phyloP scores from a whole-genome alignment of 2,329 filamentous ascomycete genomes.

The Aspergillus sp. region DNA sequence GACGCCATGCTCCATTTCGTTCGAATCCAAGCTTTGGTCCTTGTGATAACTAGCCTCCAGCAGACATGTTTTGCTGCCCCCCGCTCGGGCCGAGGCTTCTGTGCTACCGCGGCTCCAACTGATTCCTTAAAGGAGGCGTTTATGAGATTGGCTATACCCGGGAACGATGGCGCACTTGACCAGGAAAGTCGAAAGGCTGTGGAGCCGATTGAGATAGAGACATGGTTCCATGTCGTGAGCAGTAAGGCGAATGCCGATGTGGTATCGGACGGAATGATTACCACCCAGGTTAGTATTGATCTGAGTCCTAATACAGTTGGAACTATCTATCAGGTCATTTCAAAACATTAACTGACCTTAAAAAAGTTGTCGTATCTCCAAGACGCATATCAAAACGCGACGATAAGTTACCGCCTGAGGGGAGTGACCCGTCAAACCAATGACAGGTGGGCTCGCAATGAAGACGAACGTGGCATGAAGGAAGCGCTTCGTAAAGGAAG shows the following conservation, averaged over 20 bases:
- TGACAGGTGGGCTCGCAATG: slow-evolving; percentile 54
- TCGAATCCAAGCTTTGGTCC: slow-evolving; percentile 16
- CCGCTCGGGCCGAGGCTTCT: slow-evolving; percentile 25
- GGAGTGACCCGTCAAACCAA: slow-evolving; percentile 53
- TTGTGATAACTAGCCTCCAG: slow-evolving; percentile 19
- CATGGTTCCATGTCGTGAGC: slow-evolving; percentile 46
- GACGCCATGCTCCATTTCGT: slow-evolving; percentile 27
- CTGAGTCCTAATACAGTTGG: background rate
- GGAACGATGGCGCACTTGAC: slow-evolving; percentile 7
- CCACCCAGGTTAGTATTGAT: slow-evolving; percentile 31
- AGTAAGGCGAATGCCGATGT: slow-evolving; percentile 27
- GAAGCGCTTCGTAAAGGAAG: slow-evolving; percentile 52
- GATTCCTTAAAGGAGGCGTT: slow-evolving; percentile 26
- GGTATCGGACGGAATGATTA: slow-evolving; percentile 36
- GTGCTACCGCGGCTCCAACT: slow-evolving; percentile 32
- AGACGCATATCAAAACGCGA: slow-evolving; percentile 44
- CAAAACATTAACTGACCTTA: background rate
- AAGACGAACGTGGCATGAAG: slow-evolving; percentile 54
- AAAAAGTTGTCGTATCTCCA: slow-evolving; percentile 40
- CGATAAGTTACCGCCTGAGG: slow-evolving; percentile 52
- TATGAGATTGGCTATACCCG: slow-evolving; percentile 22
- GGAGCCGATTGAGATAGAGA: slow-evolving; percentile 37
- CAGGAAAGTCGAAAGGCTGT: slow-evolving; percentile 21
- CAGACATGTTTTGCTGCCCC: slow-evolving; percentile 19
- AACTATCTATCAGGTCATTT: background rate